These are phyloP conservation scores for Aurantiochytrium sp. DNA, from an alignment of 108 stramenopile species.

Conservation along the genomic window DNA sequence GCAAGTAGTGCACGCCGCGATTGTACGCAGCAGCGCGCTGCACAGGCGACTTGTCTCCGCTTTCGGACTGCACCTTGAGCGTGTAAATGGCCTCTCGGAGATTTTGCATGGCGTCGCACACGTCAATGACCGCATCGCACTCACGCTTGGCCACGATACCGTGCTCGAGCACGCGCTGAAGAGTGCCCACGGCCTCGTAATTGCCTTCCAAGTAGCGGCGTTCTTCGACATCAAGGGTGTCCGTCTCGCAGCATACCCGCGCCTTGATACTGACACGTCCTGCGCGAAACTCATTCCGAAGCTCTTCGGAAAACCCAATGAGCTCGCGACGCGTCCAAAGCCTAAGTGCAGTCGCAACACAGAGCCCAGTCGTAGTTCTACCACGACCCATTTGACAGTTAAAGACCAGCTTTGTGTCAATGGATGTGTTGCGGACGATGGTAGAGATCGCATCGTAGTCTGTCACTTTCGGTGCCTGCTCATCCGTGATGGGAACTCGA, in stretches of 20 bases:
- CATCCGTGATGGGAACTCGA: conserved; percentile 4
- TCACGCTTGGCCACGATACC: not conserved
- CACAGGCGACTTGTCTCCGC: not conserved
- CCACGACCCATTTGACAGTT: conserved; percentile 16
- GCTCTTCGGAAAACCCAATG: not conserved
- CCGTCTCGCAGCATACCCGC: not conserved
- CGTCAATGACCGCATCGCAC: not conserved
- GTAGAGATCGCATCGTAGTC: not conserved
- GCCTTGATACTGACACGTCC: not conserved
- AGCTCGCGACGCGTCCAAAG: not conserved
- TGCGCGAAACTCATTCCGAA: not conserved
- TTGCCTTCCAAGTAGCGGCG: not conserved
- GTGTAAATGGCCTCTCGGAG: not conserved
- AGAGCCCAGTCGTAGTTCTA: not conserved
- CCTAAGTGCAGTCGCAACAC: not conserved
- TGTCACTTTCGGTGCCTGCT: not conserved
- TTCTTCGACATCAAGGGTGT: not conserved
- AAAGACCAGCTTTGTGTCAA: not conserved
- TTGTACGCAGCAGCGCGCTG: not conserved
- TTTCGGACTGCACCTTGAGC: not conserved
- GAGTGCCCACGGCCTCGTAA: not conserved
- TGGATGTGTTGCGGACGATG: not conserved
- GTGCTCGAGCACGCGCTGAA: not conserved
- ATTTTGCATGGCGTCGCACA: not conserved
- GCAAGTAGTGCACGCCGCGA: not conserved